These are phyloP conservation scores for Xanthoceras sorbifolium DNA, from an alignment of 345 rosid genomes.

Conservation along the genomic window DNA sequence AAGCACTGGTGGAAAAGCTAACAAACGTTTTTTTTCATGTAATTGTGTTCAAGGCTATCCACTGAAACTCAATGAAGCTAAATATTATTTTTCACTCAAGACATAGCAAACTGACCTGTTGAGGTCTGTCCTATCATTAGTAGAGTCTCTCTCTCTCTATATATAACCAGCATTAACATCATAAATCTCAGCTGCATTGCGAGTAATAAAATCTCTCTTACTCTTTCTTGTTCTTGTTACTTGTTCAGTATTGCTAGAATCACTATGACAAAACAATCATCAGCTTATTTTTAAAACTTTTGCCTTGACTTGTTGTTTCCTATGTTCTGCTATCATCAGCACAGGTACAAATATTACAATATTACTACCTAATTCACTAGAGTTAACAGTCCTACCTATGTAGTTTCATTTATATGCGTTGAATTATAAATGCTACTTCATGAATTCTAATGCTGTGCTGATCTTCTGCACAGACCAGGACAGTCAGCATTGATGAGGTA, in stretches of 20 bases:
- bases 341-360: not conserved
- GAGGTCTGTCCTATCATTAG: not conserved
- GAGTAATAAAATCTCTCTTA: not conserved
- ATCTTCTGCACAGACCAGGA: not conserved
- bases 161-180: not conserved
- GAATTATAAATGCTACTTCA: not conserved
- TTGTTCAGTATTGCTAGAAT: not conserved
- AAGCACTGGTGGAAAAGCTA: not conserved
- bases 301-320: not conserved
- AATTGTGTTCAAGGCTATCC: not conserved
- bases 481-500: not conserved
- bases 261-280: not conserved
- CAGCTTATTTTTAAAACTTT: not conserved
- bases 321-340: conserved; percentile 7
- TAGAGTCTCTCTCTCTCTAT: not conserved
- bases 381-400: not conserved
- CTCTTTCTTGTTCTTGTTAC: not conserved
- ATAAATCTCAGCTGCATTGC: not conserved
- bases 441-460: not conserved
- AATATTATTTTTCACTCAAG: not conserved
- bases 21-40: too few relatives aligned
- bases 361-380: not conserved
- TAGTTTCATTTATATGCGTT: not conserved
- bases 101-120: too few relatives aligned
- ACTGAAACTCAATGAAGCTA: not conserved